A percentile compares a stretch with the other conserved stretches of the same genome.
These are phyloP conservation scores for Rhynchospora breviuscula DNA, from an alignment of 176 grass and related monocot species.

Conservation along the genomic window DNA sequence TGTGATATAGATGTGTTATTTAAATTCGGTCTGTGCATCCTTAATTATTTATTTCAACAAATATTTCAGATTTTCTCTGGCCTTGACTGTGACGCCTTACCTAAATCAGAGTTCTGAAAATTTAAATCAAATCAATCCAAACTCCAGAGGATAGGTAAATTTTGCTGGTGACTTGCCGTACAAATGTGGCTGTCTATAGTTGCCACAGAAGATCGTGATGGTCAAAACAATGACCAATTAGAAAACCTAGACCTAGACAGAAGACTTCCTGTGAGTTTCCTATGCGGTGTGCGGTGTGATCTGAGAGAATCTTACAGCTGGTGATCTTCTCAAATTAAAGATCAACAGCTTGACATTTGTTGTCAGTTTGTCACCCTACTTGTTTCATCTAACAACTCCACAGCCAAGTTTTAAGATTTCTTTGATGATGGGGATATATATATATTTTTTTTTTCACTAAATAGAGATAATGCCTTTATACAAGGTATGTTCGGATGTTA, in stretches of 20 bases:
- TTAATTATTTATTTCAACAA: too few species aligned
- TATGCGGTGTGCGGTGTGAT: neutral
- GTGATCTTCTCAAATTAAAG: neutral
- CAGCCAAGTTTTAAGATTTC: neutral
- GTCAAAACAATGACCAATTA: neutral
- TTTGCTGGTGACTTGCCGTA: neutral
- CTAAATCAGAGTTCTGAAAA: too few species aligned
- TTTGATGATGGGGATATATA: neutral
- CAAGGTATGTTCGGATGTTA: too few species aligned
- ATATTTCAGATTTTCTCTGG: too few species aligned
- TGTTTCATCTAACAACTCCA: neutral
- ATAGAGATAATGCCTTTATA: too few species aligned
- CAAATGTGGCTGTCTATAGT: neutral
- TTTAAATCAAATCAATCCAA: too few species aligned
- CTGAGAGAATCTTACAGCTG: constrained; percentile 2
- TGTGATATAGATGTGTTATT: too few species aligned
- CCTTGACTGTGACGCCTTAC: too few species aligned
- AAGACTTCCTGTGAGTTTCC: neutral
- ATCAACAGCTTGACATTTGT: neutral
- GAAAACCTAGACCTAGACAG: neutral
- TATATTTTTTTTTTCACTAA: too few species aligned
- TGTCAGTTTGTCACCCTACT: neutral
- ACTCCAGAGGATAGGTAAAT: neutral
- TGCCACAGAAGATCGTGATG: neutral
- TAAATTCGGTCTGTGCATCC: too few species aligned